Evolutionary conservation across 495 filamentous ascomycete genomes (phyloP).

Genomic region (Tuber melanosporum): DNA sequence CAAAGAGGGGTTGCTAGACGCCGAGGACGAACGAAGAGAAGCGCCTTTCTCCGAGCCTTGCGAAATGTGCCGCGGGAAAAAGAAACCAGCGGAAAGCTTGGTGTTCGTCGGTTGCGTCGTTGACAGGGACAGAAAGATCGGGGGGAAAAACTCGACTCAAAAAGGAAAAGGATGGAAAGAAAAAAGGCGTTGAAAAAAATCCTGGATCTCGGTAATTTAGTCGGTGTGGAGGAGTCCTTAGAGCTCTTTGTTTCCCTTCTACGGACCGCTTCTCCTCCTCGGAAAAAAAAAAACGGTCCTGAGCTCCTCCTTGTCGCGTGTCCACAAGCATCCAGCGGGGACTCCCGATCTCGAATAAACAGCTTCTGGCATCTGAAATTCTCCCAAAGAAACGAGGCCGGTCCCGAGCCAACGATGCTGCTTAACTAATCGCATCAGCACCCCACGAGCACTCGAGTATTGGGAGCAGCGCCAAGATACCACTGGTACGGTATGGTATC

Average conservation of each 20-base stretch:
- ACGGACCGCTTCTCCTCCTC: not conserved
- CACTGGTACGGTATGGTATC: not conserved
- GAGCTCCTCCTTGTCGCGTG: not conserved
- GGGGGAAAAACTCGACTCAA: not conserved
- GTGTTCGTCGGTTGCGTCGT: not conserved
- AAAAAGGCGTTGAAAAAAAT: constrained; percentile 1
- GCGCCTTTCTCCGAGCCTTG: not conserved
- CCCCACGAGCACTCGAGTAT: not conserved
- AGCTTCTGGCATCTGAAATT: not conserved
- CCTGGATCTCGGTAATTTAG: not conserved
- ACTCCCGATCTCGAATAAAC: not conserved
- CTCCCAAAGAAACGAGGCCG: not conserved
- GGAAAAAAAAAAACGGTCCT: not conserved
- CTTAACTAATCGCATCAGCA: not conserved
- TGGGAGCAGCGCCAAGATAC: not conserved
- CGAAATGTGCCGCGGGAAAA: not conserved
- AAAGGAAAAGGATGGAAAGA: not conserved
- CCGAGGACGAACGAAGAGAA: not conserved
- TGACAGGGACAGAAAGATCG: not conserved
- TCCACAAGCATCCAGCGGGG: not conserved
- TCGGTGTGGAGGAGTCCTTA: not conserved
- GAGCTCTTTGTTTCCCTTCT: not conserved
- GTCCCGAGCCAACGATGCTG: not conserved
- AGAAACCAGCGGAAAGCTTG: not conserved
- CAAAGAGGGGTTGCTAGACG: not conserved